Percentiles rank a stretch among this genome's conserved stretches.
phyloP scores from a whole-genome alignment of 176 grass and related monocot species.

The Chrysopogon serrulatus region DNA sequence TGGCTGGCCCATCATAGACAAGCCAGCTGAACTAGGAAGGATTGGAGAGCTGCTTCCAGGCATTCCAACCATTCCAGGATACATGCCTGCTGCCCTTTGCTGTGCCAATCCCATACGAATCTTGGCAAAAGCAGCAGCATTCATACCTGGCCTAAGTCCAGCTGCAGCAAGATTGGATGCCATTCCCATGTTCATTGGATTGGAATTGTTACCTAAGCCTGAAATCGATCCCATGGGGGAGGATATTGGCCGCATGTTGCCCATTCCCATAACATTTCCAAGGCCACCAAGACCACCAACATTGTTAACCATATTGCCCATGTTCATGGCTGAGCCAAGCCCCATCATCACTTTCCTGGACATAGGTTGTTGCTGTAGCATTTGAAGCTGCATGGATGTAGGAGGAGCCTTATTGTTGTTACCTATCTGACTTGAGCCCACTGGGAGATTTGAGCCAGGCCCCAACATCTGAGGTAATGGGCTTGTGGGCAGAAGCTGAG shows the following conservation, averaged over 20 bases:
- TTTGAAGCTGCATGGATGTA: constrained; percentile 60
- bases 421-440: constrained; percentile 53
- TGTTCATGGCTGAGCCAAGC: constrained; percentile 44
- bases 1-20: constrained; percentile 68
- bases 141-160: constrained; percentile 48
- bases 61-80: constrained; percentile 62
- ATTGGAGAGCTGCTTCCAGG: constrained; percentile 66
- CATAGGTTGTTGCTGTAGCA: constrained; percentile 64
- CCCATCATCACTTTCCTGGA: constrained; percentile 87
- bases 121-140: constrained; percentile 35
- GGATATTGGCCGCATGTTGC: constrained; percentile 56
- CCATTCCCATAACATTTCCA: constrained; percentile 74
- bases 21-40: constrained; percentile 51
- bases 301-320: constrained; percentile 82
- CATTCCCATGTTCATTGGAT: constrained; percentile 73
- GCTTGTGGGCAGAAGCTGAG: constrained; percentile 59
- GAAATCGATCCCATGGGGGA: constrained; percentile 59
- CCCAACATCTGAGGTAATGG: constrained; percentile 74
- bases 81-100: constrained; percentile 57
- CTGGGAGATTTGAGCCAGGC: constrained; percentile 60
- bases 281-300: constrained; percentile 50
- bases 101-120: constrained; percentile 47
- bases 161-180: constrained; percentile 55
- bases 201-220: constrained; percentile 53
- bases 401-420: constrained; percentile 52